Base-by-base conservation (phyloP, 257 asterid species). In the Nicotiana benthamiana region DNA sequence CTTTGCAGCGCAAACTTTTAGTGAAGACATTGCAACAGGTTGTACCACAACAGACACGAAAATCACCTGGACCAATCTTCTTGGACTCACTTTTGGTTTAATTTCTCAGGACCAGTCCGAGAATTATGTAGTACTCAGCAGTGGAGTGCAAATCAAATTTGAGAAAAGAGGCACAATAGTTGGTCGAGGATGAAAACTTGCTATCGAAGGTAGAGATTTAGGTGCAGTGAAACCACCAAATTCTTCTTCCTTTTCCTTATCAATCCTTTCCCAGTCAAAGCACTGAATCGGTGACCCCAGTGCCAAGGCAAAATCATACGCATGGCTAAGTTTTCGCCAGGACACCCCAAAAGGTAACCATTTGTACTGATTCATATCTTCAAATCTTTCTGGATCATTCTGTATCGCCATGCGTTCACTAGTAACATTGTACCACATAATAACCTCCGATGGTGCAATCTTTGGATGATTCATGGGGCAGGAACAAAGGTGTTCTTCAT, bases 121-220 rank as follows among this genome's bases (percentile, higher is more conserved):
- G 77, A 36, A 36, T 36, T 36, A 36, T 9, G 46, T 11, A 26
- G 27, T 26, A 26, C 27, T 26, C 27, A 26, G 27, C 27, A 40
- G 11, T 40, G 22, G 77, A 43, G 15, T 2, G 32, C 56, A 20
- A 68, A 67, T 36, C n/a, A 40, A 67, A 40, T 40, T 68, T 40
- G 76, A 40, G 57, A 68, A 36, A 68, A 68, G 76, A 68, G 12
- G 76, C n/a, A 68, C n/a, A 36, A 1, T 68, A 40, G 20, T 68
- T 68, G 80, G 80, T 4, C 83, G 76, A 0, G 87, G 65, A n/a
- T 2, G 30, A 54, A 84, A 84, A 51, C 72, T 12, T 2, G 86
- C 90, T 15, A 83, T 30, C 81, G 85, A 75, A 27, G 90, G 85
- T 34, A 67, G 62, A 59, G 82, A 83, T 65, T 85, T 87, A 16